Percentiles rank a stretch among this genome's conserved stretches.
Conservation (phyloP, 768 basidiomycete genomes). For the Lyophyllum decastes region DNA sequence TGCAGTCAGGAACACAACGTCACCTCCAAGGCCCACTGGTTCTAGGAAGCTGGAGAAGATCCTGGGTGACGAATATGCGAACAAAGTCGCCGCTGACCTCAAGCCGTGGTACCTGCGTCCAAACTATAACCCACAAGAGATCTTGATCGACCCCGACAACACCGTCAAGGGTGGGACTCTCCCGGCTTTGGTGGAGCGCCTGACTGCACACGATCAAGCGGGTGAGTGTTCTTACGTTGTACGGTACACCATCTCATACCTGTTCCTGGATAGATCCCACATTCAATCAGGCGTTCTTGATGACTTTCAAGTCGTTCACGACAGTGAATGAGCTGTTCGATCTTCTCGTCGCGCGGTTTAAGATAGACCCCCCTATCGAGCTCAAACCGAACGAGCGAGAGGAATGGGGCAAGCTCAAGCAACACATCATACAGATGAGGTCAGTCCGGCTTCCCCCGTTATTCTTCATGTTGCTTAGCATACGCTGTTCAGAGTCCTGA, state of each 20-base stretch:
- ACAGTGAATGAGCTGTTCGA: slow-evolving; percentile 82
- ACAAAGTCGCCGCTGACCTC: slow-evolving; percentile 43
- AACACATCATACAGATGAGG: slow-evolving; percentile 86
- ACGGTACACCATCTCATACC: slow-evolving; percentile 1
- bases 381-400: slow-evolving; percentile 61
- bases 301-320: slow-evolving; percentile 96
- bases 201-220: slow-evolving; percentile 88
- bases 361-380: slow-evolving; percentile 71
- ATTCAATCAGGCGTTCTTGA: slow-evolving; percentile 87
- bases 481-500: slow-evolving; percentile 65
- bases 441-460: slow-evolving; percentile 34
- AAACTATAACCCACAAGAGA: slow-evolving; percentile 77
- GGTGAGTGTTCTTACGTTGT: slow-evolving; percentile 48
- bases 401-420: slow-evolving; percentile 86
- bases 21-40: slow-evolving; percentile 32
- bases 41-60: slow-evolving; percentile 65
- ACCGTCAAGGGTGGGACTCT: slow-evolving; percentile 87
- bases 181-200: slow-evolving; percentile 80
- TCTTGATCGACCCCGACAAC: slow-evolving; percentile 84
- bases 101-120: slow-evolving; percentile 86
- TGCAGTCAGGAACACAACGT: slow-evolving; percentile 23
- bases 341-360: slow-evolving; percentile 78
- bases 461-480: slow-evolving; percentile 1
- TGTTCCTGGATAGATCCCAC: slow-evolving; percentile 46
- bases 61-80: slow-evolving; percentile 58